phyloP scores from a whole-genome alignment of 2,329 filamentous ascomycete species.

The Talaromyces islandicus region DNA sequence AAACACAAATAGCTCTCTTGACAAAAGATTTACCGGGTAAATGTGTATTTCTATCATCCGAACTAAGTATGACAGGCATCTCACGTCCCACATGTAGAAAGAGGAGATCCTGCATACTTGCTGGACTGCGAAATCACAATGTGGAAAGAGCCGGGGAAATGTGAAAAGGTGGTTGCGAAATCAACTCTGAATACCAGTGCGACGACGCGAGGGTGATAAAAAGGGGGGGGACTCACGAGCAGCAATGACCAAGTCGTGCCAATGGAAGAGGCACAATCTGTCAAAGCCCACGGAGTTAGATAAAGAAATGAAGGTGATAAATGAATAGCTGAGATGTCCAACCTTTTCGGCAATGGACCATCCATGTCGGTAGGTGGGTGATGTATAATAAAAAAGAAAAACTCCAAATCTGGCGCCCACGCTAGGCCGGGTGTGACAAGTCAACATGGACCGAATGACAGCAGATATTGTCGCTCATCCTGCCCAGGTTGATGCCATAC shows the following conservation, averaged over 20 bases:
- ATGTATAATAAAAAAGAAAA: neutral
- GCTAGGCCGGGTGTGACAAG: slow-evolving; percentile 1
- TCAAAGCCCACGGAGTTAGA: neutral
- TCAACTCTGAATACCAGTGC: neutral
- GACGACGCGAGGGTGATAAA: neutral
- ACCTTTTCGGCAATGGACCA: neutral
- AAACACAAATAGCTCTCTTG: neutral
- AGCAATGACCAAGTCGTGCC: neutral
- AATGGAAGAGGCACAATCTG: neutral
- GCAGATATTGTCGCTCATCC: neutral
- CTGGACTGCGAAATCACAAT: slow-evolving; percentile 1
- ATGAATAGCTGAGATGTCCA: neutral
- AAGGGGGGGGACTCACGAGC: neutral
- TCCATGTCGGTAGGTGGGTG: neutral
- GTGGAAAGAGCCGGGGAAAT: neutral
- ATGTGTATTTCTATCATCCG: neutral
- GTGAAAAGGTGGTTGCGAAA: neutral
- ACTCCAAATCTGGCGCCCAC: slow-evolving; percentile 7
- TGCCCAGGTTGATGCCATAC: slow-evolving; percentile 1
- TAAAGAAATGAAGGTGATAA: neutral
- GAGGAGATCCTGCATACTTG: slow-evolving; percentile 6
- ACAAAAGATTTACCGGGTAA: neutral
- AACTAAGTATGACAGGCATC: slow-evolving; percentile 8
- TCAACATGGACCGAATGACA: neutral
- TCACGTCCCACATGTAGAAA: slow-evolving; percentile 2